Percentiles rank a stretch among this genome's conserved stretches.
phyloP scores from a whole-genome alignment of 768 basidiomycete species.

The Lepiota venenata region DNA sequence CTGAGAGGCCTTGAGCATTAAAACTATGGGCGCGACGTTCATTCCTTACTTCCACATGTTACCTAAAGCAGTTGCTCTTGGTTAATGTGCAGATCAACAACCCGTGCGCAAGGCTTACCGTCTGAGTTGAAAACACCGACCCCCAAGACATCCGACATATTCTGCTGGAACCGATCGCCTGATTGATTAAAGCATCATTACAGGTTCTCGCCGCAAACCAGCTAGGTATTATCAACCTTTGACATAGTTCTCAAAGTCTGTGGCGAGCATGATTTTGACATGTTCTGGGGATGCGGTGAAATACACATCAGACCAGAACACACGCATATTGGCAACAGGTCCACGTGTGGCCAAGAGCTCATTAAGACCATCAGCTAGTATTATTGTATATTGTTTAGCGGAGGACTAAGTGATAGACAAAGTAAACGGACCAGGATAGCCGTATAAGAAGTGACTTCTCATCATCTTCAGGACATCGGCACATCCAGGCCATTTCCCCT shows the following conservation, averaged over 20 bases:
- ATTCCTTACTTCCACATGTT: conserved; percentile 35
- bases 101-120: conserved; percentile 29
- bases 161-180: conserved; percentile 42
- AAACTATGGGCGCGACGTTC: background rate
- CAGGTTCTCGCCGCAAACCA: too few species aligned
- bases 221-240: conserved; percentile 38
- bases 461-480: conserved; percentile 37
- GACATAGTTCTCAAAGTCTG: conserved; percentile 55
- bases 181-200: background rate
- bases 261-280: conserved; percentile 53
- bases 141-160: conserved; percentile 50
- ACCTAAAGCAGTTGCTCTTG: conserved; percentile 13
- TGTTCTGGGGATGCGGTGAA: conserved; percentile 52
- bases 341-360: conserved; percentile 33
- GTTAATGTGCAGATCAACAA: background rate
- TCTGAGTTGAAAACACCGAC: conserved; percentile 70
- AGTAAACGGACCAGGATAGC: conserved; percentile 44
- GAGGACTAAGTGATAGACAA: background rate
- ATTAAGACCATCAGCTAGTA: conserved; percentile 39
- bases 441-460: conserved; percentile 34
- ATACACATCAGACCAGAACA: conserved; percentile 42
- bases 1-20: conserved; percentile 19
- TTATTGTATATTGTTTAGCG: conserved; percentile 15
- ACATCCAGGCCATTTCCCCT: conserved; percentile 42
- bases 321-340: conserved; percentile 40